A percentile compares a stretch with the other conserved stretches of the same genome.
phyloP scores from a whole-genome alignment of 805 yeast genomes.

The Metschnikowia aberdeeniae region DNA sequence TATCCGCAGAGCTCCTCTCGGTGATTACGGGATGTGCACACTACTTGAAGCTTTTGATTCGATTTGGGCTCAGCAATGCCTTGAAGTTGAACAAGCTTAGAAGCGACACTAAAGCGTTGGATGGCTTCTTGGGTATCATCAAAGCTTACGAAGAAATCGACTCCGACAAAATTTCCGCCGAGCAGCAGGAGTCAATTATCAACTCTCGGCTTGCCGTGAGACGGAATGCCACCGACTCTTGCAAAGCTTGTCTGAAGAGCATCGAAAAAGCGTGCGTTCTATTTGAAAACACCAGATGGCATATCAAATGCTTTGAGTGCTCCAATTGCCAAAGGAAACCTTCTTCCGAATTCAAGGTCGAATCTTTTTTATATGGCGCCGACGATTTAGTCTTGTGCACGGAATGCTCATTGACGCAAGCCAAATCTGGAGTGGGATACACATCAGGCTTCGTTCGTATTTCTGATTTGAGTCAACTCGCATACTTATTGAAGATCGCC shows the following conservation, averaged over 20 bases:
- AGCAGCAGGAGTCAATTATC: constrained; percentile 7
- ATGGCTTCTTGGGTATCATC: constrained; percentile 55
- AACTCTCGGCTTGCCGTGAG: constrained; percentile 42
- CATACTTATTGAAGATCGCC: constrained; percentile 79
- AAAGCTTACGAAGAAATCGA: constrained; percentile 29
- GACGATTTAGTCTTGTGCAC: constrained; percentile 48
- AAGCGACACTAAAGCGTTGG: constrained; percentile 58
- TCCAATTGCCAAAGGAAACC: constrained; percentile 45
- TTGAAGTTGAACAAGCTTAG: constrained; percentile 59
- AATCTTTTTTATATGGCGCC: constrained; percentile 14
- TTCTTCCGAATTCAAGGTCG: constrained; percentile 11
- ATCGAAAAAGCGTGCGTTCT: constrained; percentile 81
- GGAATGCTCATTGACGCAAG: constrained; percentile 50
- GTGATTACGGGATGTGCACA: constrained; percentile 91
- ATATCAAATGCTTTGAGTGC: constrained; percentile 68
- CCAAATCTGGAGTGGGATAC: constrained; percentile 26
- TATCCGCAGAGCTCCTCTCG: constrained; percentile 66
- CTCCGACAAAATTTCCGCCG: constrained; percentile 9
- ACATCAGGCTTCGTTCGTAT: constrained; percentile 54
- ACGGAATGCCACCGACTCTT: constrained; percentile 66
- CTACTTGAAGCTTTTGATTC: constrained; percentile 76
- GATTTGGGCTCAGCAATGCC: constrained; percentile 76
- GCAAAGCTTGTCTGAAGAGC: constrained; percentile 65
- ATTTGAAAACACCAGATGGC: constrained; percentile 72
- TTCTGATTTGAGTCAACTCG: constrained; percentile 67